Evolutionary conservation across 1,284 basidiomycete genomes (phyloP), one percentile per base, ranked within the genome.

Genomic region (Tilletia setariae): DNA sequence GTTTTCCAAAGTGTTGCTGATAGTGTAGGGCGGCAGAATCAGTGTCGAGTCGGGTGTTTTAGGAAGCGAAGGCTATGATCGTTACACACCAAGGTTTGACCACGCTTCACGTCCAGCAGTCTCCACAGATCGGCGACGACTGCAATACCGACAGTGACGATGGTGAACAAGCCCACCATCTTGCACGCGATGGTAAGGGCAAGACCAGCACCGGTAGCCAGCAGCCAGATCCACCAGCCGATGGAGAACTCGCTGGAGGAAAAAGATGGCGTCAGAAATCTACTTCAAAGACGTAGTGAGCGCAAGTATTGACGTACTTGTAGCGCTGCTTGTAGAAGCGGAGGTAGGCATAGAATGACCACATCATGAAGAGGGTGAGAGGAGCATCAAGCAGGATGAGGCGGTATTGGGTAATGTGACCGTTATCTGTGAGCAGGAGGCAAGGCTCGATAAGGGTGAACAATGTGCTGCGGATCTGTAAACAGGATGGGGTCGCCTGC

Each of bases 111-210:
- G 84, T 99, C 96, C 75, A 98, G 84, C 67, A 98, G 86, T 74
- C 90, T 92, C 96, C 96, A 99, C 15, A 99, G 86, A 81, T 99
- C 96, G 74, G 94, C 89, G 30, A 91, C 83, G 51, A 98, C 96
- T 2, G 95, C 95, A 46, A 90, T 86, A 0, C 96, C 96, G 74
- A 99, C 89, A 21, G 92, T 89, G 61, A 89, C 74, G 71, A 98
- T 97, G 0, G 93, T 94, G 72, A 99, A 87, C 67, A 98, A 86
- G 64, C 96, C 96, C 76, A 98, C 97, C 85, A 98, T 95, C 85
- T 99, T 99, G 83, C 95, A 96, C 21, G 92, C 93, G 86, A 97
- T 91, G 1, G 94, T 94, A 82, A 93, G 91, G 40, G 94, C 93
- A 86, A 99, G 91, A 82, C 91, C 93, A 63, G 91, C 86, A 43